Conservation (phyloP, 257 asterid species). For the Solanum stenotomum region DNA sequence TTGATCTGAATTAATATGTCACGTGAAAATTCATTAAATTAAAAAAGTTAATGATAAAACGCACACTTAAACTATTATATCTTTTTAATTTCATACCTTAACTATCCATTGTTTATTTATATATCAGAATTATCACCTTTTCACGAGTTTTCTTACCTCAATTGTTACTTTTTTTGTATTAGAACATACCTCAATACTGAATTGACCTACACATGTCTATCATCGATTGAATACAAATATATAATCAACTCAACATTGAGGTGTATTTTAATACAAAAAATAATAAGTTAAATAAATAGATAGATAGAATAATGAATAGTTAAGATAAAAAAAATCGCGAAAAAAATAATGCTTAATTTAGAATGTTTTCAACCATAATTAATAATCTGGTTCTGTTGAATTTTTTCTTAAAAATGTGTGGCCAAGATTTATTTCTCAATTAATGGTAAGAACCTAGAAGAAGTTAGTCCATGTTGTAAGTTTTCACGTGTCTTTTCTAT, state of each 20-base stretch:
- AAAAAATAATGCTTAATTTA: not conserved
- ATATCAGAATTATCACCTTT: too few species aligned
- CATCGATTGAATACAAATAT: not conserved
- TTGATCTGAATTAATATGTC: not conserved
- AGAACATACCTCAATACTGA: too few species aligned
- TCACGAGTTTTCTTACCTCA: not conserved
- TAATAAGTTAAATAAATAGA: not conserved
- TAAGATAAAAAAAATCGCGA: fast-evolving
- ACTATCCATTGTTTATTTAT: too few species aligned
- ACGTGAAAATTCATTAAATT: not conserved
- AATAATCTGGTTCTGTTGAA: not conserved
- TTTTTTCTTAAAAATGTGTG: not conserved
- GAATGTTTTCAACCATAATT: not conserved
- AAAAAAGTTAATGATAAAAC: not conserved
- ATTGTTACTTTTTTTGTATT: not conserved
- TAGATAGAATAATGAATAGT: not conserved
- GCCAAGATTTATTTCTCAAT: not conserved
- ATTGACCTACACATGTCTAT: too few species aligned
- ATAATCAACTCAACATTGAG: not conserved
- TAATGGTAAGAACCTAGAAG: not conserved
- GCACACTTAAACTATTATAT: too few species aligned
- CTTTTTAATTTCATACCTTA: too few species aligned
- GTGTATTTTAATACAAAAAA: not conserved
- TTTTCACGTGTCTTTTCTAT: not conserved
- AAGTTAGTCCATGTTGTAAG: not conserved